phyloP scores from a whole-genome alignment of 805 yeast species.

The Pichia nanzhaoensis region DNA sequence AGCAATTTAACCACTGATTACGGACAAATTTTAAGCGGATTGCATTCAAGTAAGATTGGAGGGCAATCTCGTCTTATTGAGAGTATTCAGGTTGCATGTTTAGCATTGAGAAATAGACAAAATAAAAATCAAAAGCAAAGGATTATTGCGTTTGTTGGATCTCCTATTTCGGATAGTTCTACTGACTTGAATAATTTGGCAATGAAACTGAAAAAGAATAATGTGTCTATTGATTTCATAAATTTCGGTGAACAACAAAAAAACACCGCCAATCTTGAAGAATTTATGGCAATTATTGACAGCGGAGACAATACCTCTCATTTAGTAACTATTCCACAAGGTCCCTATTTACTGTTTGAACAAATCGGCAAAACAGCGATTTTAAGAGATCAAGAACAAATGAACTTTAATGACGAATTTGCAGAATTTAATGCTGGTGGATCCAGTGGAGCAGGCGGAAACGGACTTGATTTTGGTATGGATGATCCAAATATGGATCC shows the following conservation, averaged over 20 bases:
- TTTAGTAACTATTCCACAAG: conserved; percentile 81
- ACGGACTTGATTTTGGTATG: conserved; percentile 51
- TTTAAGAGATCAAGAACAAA: conserved; percentile 55
- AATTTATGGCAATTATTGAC: conserved; percentile 58
- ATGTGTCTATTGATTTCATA: conserved; percentile 80
- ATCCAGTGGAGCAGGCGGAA: conserved; percentile 26
- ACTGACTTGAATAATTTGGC: conserved; percentile 78
- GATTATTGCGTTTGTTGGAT: conserved; percentile 82
- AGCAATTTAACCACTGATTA: conserved; percentile 82
- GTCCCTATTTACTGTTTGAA: conserved; percentile 78
- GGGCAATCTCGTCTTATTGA: conserved; percentile 67
- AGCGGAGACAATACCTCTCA: conserved; percentile 55
- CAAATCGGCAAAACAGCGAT: conserved; percentile 72
- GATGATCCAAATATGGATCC: conserved; percentile 93
- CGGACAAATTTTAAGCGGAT: conserved; percentile 77
- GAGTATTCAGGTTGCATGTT: conserved; percentile 87
- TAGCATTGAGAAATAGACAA: conserved; percentile 94
- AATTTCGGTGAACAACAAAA: conserved; percentile 84
- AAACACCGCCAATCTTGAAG: conserved; percentile 74
- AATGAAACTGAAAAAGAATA: conserved; percentile 88
- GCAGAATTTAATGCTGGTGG: conserved; percentile 39
- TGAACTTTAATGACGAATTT: conserved; percentile 28
- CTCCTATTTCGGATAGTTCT: conserved; percentile 66
- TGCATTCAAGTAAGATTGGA: conserved; percentile 67
- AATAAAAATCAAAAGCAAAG: conserved; percentile 89